Evolutionary conservation across 2,329 filamentous ascomycete species (phyloP).

Genomic region (Phaeosphaeria sp.): DNA sequence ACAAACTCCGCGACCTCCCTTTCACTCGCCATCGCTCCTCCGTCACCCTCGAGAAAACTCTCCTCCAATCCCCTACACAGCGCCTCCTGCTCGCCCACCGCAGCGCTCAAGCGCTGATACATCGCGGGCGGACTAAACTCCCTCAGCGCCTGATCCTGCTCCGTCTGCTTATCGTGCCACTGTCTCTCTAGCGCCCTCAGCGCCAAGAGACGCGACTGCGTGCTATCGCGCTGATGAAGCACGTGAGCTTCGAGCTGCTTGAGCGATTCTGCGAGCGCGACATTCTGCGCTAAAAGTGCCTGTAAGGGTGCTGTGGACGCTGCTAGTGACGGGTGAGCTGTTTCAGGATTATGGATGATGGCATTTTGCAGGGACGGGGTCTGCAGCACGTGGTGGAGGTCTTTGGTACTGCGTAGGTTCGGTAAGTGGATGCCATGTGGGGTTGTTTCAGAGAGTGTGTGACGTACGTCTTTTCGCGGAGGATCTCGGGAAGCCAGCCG

Average conservation of each 20-base stretch:
- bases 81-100: conserved; percentile 81
- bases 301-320: conserved; percentile 71
- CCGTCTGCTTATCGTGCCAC: conserved; percentile 86
- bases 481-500: conserved; percentile 77
- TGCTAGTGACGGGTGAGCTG: conserved; percentile 74
- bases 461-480: conserved; percentile 83
- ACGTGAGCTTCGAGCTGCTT: conserved; percentile 66
- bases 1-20: conserved; percentile 88
- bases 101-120: conserved; percentile 80
- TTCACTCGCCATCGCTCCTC: conserved; percentile 67
- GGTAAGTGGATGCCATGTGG: conserved; percentile 18
- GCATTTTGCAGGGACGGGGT: conserved; percentile 72
- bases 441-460: conserved; percentile 21
- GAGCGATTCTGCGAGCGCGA: conserved; percentile 71
- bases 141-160: conserved; percentile 84
- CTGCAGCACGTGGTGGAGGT: conserved; percentile 74
- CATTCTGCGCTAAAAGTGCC: conserved; percentile 72
- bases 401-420: conserved; percentile 70
- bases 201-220: conserved; percentile 81
- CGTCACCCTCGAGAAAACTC: conserved; percentile 79
- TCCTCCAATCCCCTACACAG: conserved; percentile 87
- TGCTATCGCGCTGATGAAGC: conserved; percentile 68
- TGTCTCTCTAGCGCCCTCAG: conserved; percentile 89
- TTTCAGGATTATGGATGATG: conserved; percentile 71
- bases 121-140: conserved; percentile 87